phyloP scores from a whole-genome alignment of 1,284 basidiomycete genomes.

The Sanghuangporus weigelae region DNA sequence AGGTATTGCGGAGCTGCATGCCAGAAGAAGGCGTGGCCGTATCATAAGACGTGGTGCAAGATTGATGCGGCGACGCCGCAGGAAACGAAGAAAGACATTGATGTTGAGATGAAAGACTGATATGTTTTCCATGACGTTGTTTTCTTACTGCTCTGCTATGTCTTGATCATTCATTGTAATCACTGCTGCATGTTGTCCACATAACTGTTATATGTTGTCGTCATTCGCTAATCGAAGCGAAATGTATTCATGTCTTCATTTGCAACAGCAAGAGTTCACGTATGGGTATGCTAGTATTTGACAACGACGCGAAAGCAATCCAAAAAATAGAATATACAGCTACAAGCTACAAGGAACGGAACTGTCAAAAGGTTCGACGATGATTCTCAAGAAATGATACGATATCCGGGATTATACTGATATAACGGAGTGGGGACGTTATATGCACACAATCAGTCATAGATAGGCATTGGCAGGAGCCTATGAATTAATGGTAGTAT shows the following conservation, averaged over 20 bases:
- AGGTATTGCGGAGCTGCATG: slow-evolving; percentile 4
- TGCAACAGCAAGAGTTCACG: no score
- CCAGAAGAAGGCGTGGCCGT: slow-evolving; percentile 12
- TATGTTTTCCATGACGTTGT: not conserved
- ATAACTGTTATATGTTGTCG: not conserved
- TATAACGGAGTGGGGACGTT: not conserved
- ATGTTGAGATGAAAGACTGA: not conserved
- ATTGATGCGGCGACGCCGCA: not conserved
- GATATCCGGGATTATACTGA: not conserved
- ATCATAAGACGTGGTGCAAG: slow-evolving; percentile 16
- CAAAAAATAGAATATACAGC: not conserved
- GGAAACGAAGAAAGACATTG: not conserved
- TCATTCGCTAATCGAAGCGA: not conserved
- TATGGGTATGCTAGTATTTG: no score
- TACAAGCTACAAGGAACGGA: not conserved
- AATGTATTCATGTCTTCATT: no score
- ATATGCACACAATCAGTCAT: slow-evolving; percentile 29
- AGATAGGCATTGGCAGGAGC: slow-evolving; percentile 52
- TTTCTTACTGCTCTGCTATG: not conserved
- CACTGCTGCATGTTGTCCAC: not conserved
- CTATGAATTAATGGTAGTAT: slow-evolving; percentile 21
- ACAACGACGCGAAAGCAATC: not conserved
- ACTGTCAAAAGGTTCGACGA: not conserved
- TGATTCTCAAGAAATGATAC: not conserved
- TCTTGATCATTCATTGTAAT: no score